Base-by-base conservation (phyloP, 495 filamentous ascomycete genomes). In the Lophiostoma macrostomum region DNA sequence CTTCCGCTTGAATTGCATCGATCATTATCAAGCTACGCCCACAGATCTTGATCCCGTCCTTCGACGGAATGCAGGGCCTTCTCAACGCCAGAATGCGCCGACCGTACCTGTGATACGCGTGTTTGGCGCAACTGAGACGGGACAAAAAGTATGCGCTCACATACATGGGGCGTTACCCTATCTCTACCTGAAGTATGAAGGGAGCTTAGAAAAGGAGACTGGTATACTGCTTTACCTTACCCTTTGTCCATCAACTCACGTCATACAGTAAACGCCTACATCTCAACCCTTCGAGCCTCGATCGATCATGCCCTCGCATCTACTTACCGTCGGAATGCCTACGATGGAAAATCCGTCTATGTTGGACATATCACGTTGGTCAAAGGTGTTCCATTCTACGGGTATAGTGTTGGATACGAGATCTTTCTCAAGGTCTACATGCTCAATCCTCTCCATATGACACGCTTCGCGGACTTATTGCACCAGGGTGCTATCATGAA, bases 101-200 rank as follows among this genome's bases (percentile, higher is more conserved):
- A 84, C 78, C 46, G 82, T 97, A 7, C 94, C 93, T 1, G 82
- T 97, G 19, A 85, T 98, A 41, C 82, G 93, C 56, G 80, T 93
- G 16, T 98, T 96, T 68, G 94, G 93, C 0, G 83, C 90, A 4
- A 96, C 93, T 2, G 94, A 96, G 68, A 88, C 90, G 0, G 94
- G 94, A 1, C 91, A 98, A 68, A 95, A 91, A 57, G 88, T 97
- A 13, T 97, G 93, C 72, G 90, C 89, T 19, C 93, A 98, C 76
- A 82, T 98, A 37, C 93, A 98, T 67, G 93, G 94, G 54, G 91
- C 84, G 24, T 90, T 97, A 64, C 93, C 94, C 4, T 98, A 98
- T 66, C 74, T 98, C 8, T 97, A 88, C 67, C 74, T 98, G 55
- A 81, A 93, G 69, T 97, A 98, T 69, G 75, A 79, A 28, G 87